These are phyloP conservation scores for Fraxinus excelsior DNA, from an alignment of 257 asterid genomes.

Conservation along the genomic window DNA sequence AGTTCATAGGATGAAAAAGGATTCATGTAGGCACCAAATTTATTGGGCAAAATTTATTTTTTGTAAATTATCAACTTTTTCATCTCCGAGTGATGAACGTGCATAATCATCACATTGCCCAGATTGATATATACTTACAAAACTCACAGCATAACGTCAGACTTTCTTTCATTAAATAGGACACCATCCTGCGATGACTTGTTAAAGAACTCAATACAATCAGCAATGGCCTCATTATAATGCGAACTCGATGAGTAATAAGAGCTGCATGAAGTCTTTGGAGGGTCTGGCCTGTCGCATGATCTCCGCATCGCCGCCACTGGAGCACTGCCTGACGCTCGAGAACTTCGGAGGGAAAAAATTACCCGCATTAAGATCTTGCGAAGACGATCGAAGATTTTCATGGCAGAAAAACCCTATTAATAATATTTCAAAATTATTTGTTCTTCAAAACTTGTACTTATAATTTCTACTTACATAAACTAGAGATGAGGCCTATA, in stretches of 20 bases:
- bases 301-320: slow-evolving; percentile 49
- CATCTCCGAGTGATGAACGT: not conserved
- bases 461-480: not conserved
- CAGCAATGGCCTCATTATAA: slow-evolving; percentile 71
- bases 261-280: slow-evolving; percentile 71
- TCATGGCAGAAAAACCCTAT: slow-evolving; percentile 49
- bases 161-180: slow-evolving; percentile 30
- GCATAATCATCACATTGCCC: not conserved
- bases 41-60: not conserved
- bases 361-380: slow-evolving; percentile 59
- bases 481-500: not conserved
- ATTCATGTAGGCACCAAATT: not conserved
- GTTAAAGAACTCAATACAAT: slow-evolving; percentile 80
- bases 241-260: slow-evolving; percentile 59
- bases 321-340: slow-evolving; percentile 17
- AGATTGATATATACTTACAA: not conserved
- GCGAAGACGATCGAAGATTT: slow-evolving; percentile 55
- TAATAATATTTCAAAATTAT: not conserved
- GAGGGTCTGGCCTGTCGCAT: slow-evolving; percentile 61
- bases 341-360: slow-evolving; percentile 33
- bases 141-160: slow-evolving; percentile 40
- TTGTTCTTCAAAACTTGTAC: slow-evolving; percentile 14
- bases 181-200: slow-evolving; percentile 48
- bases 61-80: not conserved
- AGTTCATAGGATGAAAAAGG: too few species aligned